Conservation (phyloP, 352 stramenopile genomes). For the Elongisporangium prolatum region DNA sequence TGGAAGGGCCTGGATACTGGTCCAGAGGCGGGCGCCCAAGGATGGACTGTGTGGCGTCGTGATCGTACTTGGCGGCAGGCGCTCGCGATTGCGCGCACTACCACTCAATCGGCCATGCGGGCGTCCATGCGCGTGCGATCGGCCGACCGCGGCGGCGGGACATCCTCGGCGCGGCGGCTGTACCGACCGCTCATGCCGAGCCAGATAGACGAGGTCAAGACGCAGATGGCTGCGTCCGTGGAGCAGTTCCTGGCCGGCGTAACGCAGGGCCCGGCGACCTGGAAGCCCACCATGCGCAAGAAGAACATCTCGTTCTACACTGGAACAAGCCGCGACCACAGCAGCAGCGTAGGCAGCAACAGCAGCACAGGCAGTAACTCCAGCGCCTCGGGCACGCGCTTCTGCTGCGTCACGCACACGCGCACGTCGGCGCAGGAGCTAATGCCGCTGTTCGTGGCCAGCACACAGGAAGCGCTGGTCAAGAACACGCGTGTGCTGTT, state of each 20-base stretch:
- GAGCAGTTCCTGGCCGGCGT: neutral
- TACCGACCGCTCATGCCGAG: neutral
- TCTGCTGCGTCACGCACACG: conserved; percentile 47
- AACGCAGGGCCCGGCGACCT: conserved; percentile 7
- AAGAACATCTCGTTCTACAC: conserved; percentile 43
- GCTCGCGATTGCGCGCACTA: too few species aligned
- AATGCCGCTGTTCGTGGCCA: conserved; percentile 44
- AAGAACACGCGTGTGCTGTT: conserved; percentile 42
- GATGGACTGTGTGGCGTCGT: neutral
- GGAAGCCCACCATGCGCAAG: conserved; percentile 27
- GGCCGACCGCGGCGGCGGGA: neutral
- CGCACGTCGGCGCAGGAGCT: conserved; percentile 30
- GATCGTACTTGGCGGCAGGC: neutral
- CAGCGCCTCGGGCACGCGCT: conserved; percentile 37
- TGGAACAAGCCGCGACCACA: conserved; percentile 21
- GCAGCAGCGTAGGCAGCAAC: conserved; percentile 12
- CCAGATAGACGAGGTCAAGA: neutral
- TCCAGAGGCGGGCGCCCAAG: neutral
- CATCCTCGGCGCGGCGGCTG: neutral
- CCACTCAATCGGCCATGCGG: neutral
- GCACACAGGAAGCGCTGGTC: conserved; percentile 27
- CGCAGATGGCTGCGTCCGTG: neutral
- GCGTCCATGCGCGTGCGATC: neutral
- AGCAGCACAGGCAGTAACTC: conserved; percentile 31
- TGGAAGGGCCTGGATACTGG: neutral